Conservation (phyloP, 2,329 filamentous ascomycete species). For the Phyllosticta citrichinensis region DNA sequence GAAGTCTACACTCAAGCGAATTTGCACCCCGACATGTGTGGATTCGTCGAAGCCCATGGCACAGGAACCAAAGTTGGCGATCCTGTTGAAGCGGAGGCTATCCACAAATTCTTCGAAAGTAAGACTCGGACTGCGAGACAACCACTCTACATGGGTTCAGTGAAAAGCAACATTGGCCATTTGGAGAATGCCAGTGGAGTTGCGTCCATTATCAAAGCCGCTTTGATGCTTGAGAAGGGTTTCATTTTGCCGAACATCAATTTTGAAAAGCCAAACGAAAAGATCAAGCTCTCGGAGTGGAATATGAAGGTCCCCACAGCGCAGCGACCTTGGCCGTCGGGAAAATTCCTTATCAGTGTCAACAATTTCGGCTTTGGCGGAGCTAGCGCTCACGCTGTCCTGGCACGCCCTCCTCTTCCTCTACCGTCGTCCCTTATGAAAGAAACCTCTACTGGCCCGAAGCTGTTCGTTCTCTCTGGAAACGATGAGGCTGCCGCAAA, state of each 20-base stretch:
- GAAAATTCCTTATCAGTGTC: conserved; percentile 7
- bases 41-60: conserved; percentile 33
- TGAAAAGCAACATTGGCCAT: conserved; percentile 24
- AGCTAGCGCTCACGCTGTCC: conserved; percentile 11
- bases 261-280: conserved; percentile 12
- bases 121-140: conserved; percentile 17
- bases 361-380: conserved; percentile 13
- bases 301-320: conserved; percentile 11
- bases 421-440: background rate
- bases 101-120: conserved; percentile 5
- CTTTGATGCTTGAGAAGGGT: conserved; percentile 16
- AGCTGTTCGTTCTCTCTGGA: conserved; percentile 6
- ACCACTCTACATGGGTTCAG: conserved; percentile 13
- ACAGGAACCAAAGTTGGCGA: conserved; percentile 49
- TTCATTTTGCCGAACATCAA: conserved; percentile 18
- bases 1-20: conserved; percentile 28
- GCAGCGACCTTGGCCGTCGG: conserved; percentile 9
- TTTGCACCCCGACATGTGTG: conserved; percentile 15
- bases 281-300: conserved; percentile 11
- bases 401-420: conserved; percentile 1
- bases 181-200: conserved; percentile 22
- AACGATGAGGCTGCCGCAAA: conserved; percentile 3
- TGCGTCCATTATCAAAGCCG: conserved; percentile 19
- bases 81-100: conserved; percentile 18
- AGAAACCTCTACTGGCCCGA: background rate